These are phyloP conservation scores for Camelina laxa DNA, from an alignment of 345 rosid genomes.

Conservation along the genomic window DNA sequence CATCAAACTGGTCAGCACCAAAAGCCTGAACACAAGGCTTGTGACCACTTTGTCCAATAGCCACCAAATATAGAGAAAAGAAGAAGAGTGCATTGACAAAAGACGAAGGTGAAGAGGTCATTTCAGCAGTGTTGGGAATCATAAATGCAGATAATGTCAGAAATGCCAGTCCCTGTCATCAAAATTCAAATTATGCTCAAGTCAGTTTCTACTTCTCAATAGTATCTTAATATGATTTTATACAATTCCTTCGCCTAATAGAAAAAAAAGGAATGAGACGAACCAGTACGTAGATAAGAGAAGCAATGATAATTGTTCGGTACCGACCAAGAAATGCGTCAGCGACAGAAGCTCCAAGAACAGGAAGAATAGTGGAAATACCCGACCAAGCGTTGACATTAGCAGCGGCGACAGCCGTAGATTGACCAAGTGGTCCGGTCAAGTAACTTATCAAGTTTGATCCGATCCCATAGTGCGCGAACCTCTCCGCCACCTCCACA, in stretches of 20 bases:
- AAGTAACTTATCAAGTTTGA: slow-evolving; percentile 50
- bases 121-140: slow-evolving; percentile 30
- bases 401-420: slow-evolving; percentile 51
- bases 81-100: slow-evolving; percentile 48
- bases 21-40: slow-evolving; percentile 92
- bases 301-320: slow-evolving; percentile 46
- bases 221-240: too few relatives aligned
- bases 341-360: slow-evolving; percentile 52
- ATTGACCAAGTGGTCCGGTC: slow-evolving; percentile 54
- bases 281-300: slow-evolving; percentile 47
- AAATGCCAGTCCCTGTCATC: slow-evolving; percentile 30
- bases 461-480: slow-evolving; percentile 35
- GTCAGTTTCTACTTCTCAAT: too few relatives aligned
- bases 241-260: too few relatives aligned
- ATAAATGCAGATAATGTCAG: slow-evolving; percentile 65
- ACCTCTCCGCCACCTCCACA: slow-evolving; percentile 55
- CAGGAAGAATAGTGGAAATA: slow-evolving; percentile 44
- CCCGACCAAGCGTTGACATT: slow-evolving; percentile 58
- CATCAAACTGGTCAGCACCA: slow-evolving; percentile 90
- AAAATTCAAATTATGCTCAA: neutral
- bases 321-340: slow-evolving; percentile 56
- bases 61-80: slow-evolving; percentile 62
- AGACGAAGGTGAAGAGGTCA: slow-evolving; percentile 33
- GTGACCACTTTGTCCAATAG: slow-evolving; percentile 75
- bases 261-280: too few relatives aligned